Evolutionary conservation across 768 basidiomycete species (phyloP).

Genomic region (Amyloporia xantha): DNA sequence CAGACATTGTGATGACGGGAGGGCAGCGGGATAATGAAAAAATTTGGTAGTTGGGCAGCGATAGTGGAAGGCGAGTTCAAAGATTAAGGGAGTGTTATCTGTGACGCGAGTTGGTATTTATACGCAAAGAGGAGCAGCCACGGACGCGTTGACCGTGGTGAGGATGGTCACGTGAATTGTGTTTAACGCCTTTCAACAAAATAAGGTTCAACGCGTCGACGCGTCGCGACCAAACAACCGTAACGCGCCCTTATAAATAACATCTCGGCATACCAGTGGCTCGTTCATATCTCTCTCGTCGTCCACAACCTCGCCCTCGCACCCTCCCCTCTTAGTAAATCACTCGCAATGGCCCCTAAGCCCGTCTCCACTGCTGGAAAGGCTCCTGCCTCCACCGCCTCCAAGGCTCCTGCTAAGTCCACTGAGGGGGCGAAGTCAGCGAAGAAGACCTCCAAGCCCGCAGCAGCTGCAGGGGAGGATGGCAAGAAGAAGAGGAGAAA

Average conservation of each 20-base stretch:
- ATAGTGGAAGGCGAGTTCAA: constrained; percentile 10
- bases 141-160: constrained; percentile 1
- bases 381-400: constrained; percentile 58
- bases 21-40: neutral
- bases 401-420: constrained; percentile 57
- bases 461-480: constrained; percentile 50
- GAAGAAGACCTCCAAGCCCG: constrained; percentile 47
- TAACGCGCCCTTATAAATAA: constrained; percentile 22
- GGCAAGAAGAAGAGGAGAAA: constrained; percentile 86
- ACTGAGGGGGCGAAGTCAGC: constrained; percentile 46
- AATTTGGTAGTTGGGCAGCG: constrained; percentile 7
- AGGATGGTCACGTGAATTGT: constrained; percentile 16
- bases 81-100: neutral
- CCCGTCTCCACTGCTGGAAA: constrained; percentile 83
- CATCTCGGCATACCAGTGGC: constrained; percentile 5
- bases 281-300: constrained; percentile 11
- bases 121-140: constrained; percentile 8
- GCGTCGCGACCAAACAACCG: constrained; percentile 20
- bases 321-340: neutral
- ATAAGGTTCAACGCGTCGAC: constrained; percentile 20
- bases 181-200: constrained; percentile 23
- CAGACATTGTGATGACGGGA: constrained; percentile 28
- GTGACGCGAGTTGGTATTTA: constrained; percentile 9
- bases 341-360: constrained; percentile 52
- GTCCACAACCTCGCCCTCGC: constrained; percentile 3